Evolutionary conservation across 345 rosid species (phyloP), one percentile per base, ranked within the genome.

Genomic region (Eucalyptus dawsonii): DNA sequence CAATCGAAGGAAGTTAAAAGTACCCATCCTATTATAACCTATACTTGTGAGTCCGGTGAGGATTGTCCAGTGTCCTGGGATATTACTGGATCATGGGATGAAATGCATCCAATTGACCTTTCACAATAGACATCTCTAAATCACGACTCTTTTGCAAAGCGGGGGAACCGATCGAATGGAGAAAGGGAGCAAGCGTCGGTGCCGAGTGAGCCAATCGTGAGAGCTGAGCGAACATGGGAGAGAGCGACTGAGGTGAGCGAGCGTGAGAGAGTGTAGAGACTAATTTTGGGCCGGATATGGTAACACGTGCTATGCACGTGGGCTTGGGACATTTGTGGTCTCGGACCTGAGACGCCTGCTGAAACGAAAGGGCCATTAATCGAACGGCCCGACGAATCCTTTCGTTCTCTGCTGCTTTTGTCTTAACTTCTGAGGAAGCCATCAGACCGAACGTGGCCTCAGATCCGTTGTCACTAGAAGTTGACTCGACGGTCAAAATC

Each of bases 1-100:
- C 42, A 67, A 31, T 31, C 2, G 42, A 67, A 31, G 22, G 40
- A 67, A 67, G 80, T 5, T 31, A 5, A 67, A 67, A 67, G 22
- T 65, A 31, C 12, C 21, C 40, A n/a, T 15, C 22, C 40, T n/a
- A n/a, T 31, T 31, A 2, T 67, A 31, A 67, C 11, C 21, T 67
- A 29, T 5, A 16, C 42, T 0, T 67, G 0, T 0, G 11, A 69
- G 80, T 34, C 12, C 7, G 0, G 22, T 17, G 80, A 31, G 0
- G 24, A 67, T n/a, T 15, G 37, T n/a, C 34, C 0, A 2, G 37
- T 65, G 37, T 2, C 19, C 72, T 65, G 8, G 9, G 37, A 62
- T 7, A 4, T 62, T 62, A 37, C 16, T 62, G 72, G 72, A 17
- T 67, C 8, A 10, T 34, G 42, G 42, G 80, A 69, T 69, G 13